phyloP scores from a whole-genome alignment of 179 eudicot genomes.

The Kewa caespitosa region DNA sequence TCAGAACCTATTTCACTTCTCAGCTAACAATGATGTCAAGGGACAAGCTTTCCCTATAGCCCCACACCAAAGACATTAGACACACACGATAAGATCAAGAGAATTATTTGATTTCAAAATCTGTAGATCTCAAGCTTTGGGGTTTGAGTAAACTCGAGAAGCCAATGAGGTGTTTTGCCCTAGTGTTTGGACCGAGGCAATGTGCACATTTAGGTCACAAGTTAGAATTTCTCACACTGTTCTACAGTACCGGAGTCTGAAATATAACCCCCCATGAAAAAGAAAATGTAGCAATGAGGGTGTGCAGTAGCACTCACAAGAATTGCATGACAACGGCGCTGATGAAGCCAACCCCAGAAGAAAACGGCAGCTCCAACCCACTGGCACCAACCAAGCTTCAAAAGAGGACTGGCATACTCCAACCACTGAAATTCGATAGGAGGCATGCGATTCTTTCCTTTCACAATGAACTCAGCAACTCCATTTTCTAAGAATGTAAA shows the following conservation, averaged over 20 bases:
- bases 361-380: conserved; percentile 79
- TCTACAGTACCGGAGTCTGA: no score
- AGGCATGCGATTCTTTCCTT: conserved; percentile 55
- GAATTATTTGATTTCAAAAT: background rate
- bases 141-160: background rate
- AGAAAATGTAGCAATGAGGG: no score
- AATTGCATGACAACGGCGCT: conserved; percentile 72
- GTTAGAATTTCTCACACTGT: no score
- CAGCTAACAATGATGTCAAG: background rate
- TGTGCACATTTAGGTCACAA: no score
- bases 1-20: background rate
- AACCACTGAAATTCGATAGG: conserved; percentile 43
- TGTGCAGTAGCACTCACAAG: conserved; percentile 55
- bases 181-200: no score
- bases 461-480: conserved; percentile 52
- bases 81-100: background rate
- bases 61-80: background rate
- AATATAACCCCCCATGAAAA: no score
- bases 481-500: conserved; percentile 35
- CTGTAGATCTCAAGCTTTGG: background rate
- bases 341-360: conserved; percentile 89
- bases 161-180: no score
- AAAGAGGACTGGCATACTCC: conserved; percentile 52
- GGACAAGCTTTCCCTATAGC: background rate
- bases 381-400: conserved; percentile 56